A percentile compares a stretch with the other conserved stretches of the same genome.
phyloP scores from a whole-genome alignment of 2,329 filamentous ascomycete genomes.

The Triangularia setosa region DNA sequence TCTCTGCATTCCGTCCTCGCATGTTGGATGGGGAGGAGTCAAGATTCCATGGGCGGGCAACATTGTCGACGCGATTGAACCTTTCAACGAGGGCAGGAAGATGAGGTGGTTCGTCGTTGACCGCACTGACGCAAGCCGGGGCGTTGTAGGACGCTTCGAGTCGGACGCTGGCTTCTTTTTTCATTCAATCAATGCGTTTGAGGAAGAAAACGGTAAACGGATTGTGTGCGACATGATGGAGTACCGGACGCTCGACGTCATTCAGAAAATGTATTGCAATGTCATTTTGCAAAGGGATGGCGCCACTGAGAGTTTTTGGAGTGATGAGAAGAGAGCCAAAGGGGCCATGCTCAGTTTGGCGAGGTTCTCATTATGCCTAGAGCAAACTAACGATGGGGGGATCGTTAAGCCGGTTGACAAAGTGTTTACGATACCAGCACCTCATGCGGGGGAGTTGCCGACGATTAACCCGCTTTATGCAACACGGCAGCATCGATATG shows the following conservation, averaged over 20 bases:
- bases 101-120: conserved; percentile 75
- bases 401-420: conserved; percentile 27
- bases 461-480: conserved; percentile 58
- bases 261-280: conserved; percentile 67
- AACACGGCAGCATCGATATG: conserved; percentile 46
- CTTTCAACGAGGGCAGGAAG: conserved; percentile 53
- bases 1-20: conserved; percentile 67
- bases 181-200: conserved; percentile 74
- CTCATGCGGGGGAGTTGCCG: conserved; percentile 60
- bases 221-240: conserved; percentile 58
- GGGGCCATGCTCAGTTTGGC: conserved; percentile 38
- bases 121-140: conserved; percentile 50
- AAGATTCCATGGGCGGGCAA: conserved; percentile 63
- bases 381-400: not conserved
- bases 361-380: conserved; percentile 42
- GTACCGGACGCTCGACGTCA: conserved; percentile 61
- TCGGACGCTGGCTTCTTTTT: conserved; percentile 72
- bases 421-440: conserved; percentile 46
- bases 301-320: conserved; percentile 41
- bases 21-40: conserved; percentile 54
- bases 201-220: conserved; percentile 45
- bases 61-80: conserved; percentile 62
- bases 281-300: conserved; percentile 54
- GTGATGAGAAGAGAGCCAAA: conserved; percentile 37
- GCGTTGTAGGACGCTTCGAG: conserved; percentile 65